phyloP scores from a whole-genome alignment of 208 protist species.

The Naegleria lovaniensis region DNA sequence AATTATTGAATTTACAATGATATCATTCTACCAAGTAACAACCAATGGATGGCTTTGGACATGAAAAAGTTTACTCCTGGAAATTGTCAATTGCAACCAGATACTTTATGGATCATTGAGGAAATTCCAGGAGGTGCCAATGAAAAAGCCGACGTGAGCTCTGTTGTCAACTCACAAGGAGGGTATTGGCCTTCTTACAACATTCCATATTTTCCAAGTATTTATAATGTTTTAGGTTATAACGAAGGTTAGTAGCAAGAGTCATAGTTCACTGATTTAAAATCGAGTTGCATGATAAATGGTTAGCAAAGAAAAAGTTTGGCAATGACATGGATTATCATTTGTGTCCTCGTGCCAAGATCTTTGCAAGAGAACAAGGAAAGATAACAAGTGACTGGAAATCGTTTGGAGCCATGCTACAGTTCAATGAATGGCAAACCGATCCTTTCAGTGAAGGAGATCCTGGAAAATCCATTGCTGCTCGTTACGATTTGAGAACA shows the following conservation, averaged over 20 bases:
- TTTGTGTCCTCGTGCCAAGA: constrained; percentile 18
- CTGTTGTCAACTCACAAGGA: constrained; percentile 36
- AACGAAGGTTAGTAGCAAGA: too few relatives aligned
- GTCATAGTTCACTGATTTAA: background rate
- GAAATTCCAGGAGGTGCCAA: constrained; percentile 43
- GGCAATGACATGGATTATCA: background rate
- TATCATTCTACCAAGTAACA: constrained; percentile 25
- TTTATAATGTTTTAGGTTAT: constrained; percentile 42
- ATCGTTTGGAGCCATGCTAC: constrained; percentile 40
- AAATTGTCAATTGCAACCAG: background rate
- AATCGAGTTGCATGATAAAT: background rate
- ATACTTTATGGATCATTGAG: constrained; percentile 46
- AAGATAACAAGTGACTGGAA: constrained; percentile 9
- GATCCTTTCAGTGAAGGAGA: constrained; percentile 53
- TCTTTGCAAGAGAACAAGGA: constrained; percentile 12
- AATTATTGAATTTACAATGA: too few relatives aligned
- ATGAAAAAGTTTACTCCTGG: constrained; percentile 37
- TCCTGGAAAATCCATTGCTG: constrained; percentile 37
- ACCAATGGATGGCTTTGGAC: constrained; percentile 51
- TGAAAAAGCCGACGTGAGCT: constrained; percentile 33
- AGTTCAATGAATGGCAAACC: constrained; percentile 60
- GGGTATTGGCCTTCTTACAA: constrained; percentile 48
- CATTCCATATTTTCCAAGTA: constrained; percentile 40
- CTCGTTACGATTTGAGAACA: constrained; percentile 47
- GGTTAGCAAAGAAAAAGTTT: background rate